Evolutionary conservation across 2,329 filamentous ascomycete genomes (phyloP), one percentile per base, ranked within the genome.

Genomic region (Fusarium humuli): DNA sequence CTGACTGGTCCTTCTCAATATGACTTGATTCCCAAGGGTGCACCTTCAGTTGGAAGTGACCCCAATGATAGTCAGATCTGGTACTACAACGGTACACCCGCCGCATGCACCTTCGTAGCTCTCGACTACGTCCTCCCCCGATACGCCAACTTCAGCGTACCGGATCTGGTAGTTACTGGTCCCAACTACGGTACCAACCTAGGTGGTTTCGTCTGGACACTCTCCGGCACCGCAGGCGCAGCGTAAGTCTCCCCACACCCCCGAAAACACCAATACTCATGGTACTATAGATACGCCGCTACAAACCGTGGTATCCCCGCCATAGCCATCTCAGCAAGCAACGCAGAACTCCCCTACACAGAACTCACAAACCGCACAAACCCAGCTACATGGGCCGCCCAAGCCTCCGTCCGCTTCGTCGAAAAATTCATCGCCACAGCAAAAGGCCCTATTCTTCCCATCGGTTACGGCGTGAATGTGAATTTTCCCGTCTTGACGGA

Each of bases 11-110:
- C 76, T 0, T 67, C 75, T 10, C 68, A 74, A 18, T 78, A 77
- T 16, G 70, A 77, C 20, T 52, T 78, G 18, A 76, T 78, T 13
- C 76, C 76, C 5, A 70, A 68, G 4, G 76, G 76, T 23, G 76
- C 72, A 8, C 76, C 77, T 1, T 77, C 76, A 14, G 76, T 78
- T 23, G 87, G 87, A 47, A 79, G 77, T 18, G 86, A 88, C 68
- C 86, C 85, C 14, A 73, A 76, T 22, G 84, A 88, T 60, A 79
- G 79, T 55, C 81, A 86, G 64, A 86, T 89, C 67, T 89, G 85
- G 85, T 88, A 89, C 73, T 89, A 88, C 77, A 87, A 88, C 56
- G 86, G 87, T 23, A 89, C 86, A 0, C 85, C 87, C 0, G 85
- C 85, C 0, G 83, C 86, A 0, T 86, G 84, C 70, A 86, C 85